A percentile compares a stretch with the other conserved stretches of the same genome.
phyloP scores from a whole-genome alignment of 1,284 basidiomycete species.

The Boletus sp. region DNA sequence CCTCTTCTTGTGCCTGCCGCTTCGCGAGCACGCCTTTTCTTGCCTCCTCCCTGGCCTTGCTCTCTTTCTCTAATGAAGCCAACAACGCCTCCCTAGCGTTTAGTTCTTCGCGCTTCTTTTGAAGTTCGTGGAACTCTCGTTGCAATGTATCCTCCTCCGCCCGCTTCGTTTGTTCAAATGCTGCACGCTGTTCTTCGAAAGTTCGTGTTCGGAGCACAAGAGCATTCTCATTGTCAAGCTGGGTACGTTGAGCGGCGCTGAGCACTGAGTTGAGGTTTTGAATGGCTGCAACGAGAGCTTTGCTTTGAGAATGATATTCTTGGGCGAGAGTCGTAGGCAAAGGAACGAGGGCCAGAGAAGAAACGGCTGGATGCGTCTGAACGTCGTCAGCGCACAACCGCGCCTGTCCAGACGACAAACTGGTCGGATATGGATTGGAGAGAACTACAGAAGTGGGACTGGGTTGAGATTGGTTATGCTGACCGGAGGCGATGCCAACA shows the following conservation, averaged over 20 bases:
- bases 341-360: not conserved
- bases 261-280: slow-evolving; percentile 19
- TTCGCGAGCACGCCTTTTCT: slow-evolving; percentile 21
- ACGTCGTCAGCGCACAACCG: not conserved
- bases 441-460: not conserved
- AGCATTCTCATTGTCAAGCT: slow-evolving; percentile 23
- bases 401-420: not conserved
- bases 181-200: slow-evolving; percentile 24
- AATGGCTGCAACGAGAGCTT: slow-evolving; percentile 16
- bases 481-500: not conserved
- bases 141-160: slow-evolving; percentile 13
- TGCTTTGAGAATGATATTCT: slow-evolving; percentile 21
- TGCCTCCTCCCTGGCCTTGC: slow-evolving; percentile 32
- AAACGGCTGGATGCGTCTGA: not conserved
- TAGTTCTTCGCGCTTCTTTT: slow-evolving; percentile 26
- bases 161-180: slow-evolving; percentile 28
- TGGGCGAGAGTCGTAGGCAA: slow-evolving; percentile 11
- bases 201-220: slow-evolving; percentile 16
- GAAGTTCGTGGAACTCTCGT: slow-evolving; percentile 17
- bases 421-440: slow-evolving; percentile 12
- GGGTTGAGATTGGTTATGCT: slow-evolving; percentile 7
- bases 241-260: slow-evolving; percentile 16
- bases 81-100: slow-evolving; percentile 26
- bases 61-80: slow-evolving; percentile 30
- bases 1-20: slow-evolving; percentile 35